Conservation (phyloP, 345 rosid genomes). For the Aquilaria malaccensis region DNA sequence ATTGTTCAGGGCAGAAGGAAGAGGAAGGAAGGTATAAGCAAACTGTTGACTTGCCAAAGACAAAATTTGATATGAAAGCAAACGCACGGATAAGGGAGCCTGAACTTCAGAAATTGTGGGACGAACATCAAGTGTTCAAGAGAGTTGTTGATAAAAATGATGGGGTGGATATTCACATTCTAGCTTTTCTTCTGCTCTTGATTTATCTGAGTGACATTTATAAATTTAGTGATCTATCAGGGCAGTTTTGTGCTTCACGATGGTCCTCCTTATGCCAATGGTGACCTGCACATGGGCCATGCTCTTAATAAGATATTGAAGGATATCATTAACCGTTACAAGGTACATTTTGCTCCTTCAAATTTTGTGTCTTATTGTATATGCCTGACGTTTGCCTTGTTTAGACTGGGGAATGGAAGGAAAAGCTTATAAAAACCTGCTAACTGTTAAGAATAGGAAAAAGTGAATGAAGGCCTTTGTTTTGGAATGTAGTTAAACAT, state of each 20-base stretch:
- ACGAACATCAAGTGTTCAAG: constrained; percentile 73
- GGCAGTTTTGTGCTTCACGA: constrained; percentile 88
- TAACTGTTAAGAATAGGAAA: no score
- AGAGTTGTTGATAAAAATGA: constrained; percentile 61
- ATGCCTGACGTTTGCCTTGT: no score
- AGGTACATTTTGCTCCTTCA: constrained; percentile 36
- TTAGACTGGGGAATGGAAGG: no score
- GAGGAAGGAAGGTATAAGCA: constrained; percentile 90
- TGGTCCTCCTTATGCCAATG: constrained; percentile 98
- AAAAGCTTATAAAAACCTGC: no score
- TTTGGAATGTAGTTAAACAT: no score
- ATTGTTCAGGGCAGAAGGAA: constrained; percentile 60
- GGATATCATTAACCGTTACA: constrained; percentile 90
- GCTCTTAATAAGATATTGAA: constrained; percentile 94
- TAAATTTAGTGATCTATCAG: constrained; percentile 32
- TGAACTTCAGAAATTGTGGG: constrained; percentile 88
- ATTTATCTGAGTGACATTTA: constrained; percentile 12
- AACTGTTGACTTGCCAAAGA: constrained; percentile 84
- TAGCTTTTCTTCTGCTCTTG: constrained; percentile 9
- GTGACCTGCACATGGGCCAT: constrained; percentile 90
- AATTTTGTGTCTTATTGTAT: no score
- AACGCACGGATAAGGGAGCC: constrained; percentile 85
- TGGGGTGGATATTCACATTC: constrained; percentile 57
- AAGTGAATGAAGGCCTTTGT: no score
- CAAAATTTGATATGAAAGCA: constrained; percentile 86